A percentile compares a stretch with the other conserved stretches of the same genome.
phyloP scores from a whole-genome alignment of 2,329 filamentous ascomycete genomes.

The Alternaria dauci region DNA sequence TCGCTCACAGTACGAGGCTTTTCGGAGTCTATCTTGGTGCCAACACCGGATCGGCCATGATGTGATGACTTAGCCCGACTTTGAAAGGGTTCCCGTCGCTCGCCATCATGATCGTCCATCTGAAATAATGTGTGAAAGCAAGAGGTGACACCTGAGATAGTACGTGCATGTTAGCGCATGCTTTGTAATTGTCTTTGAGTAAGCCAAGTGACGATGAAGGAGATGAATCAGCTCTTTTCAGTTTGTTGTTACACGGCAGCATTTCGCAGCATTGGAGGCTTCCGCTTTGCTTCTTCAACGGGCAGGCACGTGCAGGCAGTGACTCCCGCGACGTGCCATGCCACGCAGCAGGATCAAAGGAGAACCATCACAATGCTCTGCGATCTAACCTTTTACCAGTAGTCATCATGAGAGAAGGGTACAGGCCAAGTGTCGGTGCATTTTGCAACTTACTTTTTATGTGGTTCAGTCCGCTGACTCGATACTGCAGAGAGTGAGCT shows the following conservation, averaged over 20 bases:
- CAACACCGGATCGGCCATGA: not conserved
- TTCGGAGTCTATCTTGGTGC: not conserved
- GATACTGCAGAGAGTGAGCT: not conserved
- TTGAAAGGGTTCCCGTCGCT: not conserved
- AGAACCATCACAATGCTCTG: constrained; percentile 32
- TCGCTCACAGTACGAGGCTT: not conserved
- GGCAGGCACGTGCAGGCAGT: constrained; percentile 13
- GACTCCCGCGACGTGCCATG: constrained; percentile 11
- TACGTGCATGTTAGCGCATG: constrained; percentile 6
- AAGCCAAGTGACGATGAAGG: not conserved
- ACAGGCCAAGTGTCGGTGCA: not conserved
- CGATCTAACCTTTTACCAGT: constrained; percentile 49
- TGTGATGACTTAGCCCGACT: not conserved
- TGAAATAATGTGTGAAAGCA: not conserved
- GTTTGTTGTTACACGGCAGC: constrained; percentile 32
- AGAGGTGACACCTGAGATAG: constrained; percentile 1
- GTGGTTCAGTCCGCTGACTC: not conserved
- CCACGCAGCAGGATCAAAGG: constrained; percentile 15
- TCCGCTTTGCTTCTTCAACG: constrained; percentile 17
- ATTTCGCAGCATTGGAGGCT: constrained; percentile 39
- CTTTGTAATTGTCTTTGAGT: not conserved
- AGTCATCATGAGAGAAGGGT: constrained; percentile 32
- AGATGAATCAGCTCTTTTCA: constrained; percentile 31
- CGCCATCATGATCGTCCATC: constrained; percentile 2
- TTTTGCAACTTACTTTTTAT: constrained; percentile 14